Base-by-base conservation (phyloP, 306 rosid species). In the Castanea sativa region DNA sequence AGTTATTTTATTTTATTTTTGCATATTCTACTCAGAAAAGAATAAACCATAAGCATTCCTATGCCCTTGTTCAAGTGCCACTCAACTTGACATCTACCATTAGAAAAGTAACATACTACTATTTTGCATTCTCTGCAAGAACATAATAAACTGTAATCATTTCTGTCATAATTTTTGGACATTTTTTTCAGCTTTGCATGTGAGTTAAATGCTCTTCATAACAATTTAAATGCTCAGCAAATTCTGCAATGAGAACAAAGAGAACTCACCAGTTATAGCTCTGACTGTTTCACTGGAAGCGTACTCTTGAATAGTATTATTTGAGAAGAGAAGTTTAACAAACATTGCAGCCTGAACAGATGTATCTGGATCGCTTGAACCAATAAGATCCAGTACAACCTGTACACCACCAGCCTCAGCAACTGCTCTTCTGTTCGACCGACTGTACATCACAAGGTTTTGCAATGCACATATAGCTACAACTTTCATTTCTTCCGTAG, bases 391-490 rank as follows among this genome's bases (percentile, higher is more conserved):
- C 91, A 96, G 69, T 84, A 96, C 90, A 78, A 93, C 98, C 89
- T 96, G 99, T 80, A 96, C 99, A 55, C 99, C 99, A 82, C 99
- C 97, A 10, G 98, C 98, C 92, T 96, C 98, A 49, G 99, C 99
- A 83, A 96, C 98, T 21, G 98, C 99, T 91, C 99, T 90, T 87
- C 83, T 96, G 83, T 96, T 93, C 63, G 96, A 87, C 55, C 98
- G 93, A 87, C 98, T 93, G 86, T 90, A 90, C 97, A 91, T 96
- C 65, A 96, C 99, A 86, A 96, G 99, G 85, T 96, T 96, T 81
- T 96, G 99, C 88, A 96, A 76, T 79, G 99, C 96, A 82, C 99
- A 96, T 81, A 96, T 96, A 25, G 99, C 96, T 59, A 96, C 99
- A 63, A 96, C 99, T 84, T 96, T 96, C 99, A 96, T 96, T 83